phyloP scores from a whole-genome alignment of 1,284 basidiomycete genomes.

The Rhodotorula sp. region DNA sequence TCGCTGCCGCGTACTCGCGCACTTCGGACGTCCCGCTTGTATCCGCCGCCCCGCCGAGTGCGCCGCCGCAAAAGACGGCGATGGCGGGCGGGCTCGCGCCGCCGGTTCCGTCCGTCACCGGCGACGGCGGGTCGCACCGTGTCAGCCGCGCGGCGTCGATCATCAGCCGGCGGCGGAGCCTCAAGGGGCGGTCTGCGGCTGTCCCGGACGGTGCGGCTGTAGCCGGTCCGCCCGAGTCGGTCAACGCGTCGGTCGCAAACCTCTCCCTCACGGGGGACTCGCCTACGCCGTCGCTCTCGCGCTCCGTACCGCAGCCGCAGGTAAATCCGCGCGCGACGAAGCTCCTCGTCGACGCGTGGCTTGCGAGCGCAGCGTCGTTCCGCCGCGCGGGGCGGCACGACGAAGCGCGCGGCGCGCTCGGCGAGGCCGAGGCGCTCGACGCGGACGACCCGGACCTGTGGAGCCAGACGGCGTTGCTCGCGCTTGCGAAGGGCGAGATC shows the following conservation, averaged over 20 bases:
- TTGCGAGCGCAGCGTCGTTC: constrained; percentile 92
- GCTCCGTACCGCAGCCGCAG: background rate
- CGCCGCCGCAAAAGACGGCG: background rate
- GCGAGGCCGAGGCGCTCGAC: constrained; percentile 83
- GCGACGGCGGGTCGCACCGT: background rate
- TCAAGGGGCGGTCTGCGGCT: background rate
- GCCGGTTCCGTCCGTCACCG: background rate
- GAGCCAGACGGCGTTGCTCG: constrained; percentile 49
- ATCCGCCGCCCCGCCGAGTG: no score
- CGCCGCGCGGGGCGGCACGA: constrained; percentile 83
- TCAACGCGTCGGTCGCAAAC: constrained; percentile 47
- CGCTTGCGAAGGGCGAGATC: background rate
- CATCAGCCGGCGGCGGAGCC: constrained; percentile 4
- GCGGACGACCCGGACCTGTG: constrained; percentile 50
- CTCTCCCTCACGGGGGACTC: constrained; percentile 1
- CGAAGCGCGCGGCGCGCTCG: constrained; percentile 84
- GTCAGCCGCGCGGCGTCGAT: constrained; percentile 5
- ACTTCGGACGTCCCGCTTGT: background rate
- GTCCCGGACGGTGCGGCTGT: background rate
- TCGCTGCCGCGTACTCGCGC: constrained; percentile 47
- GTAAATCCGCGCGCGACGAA: constrained; percentile 63
- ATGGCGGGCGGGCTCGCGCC: constrained; percentile 4
- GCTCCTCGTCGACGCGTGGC: constrained; percentile 83
- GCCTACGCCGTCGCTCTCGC: background rate
- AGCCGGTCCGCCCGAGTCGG: background rate